Conservation (phyloP, 202 grass and related monocot genomes). For the Zizania palustris region DNA sequence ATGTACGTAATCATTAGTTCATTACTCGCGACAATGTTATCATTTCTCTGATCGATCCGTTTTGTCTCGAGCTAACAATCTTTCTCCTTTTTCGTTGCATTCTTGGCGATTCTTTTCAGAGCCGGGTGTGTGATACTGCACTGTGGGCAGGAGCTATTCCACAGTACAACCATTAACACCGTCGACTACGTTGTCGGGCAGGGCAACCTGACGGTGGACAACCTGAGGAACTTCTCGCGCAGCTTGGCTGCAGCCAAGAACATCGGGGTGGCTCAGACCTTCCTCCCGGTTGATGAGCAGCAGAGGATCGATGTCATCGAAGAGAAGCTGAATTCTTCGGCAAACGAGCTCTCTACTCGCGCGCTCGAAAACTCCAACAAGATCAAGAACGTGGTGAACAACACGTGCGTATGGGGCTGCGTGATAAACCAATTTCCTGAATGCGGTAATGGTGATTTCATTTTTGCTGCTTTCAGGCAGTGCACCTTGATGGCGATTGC, state of each 20-base stretch:
- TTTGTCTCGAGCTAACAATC: neutral
- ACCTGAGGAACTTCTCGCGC: conserved; percentile 69
- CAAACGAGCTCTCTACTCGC: conserved; percentile 45
- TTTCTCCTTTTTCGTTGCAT: neutral
- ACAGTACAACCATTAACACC: conserved; percentile 54
- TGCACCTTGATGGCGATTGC: conserved; percentile 48
- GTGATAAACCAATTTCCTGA: neutral
- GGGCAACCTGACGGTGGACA: conserved; percentile 67
- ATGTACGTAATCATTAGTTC: conserved; percentile 59
- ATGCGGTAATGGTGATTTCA: neutral
- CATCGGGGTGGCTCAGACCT: conserved; percentile 60
- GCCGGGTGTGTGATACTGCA: conserved; percentile 60
- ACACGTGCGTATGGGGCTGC: conserved; percentile 48
- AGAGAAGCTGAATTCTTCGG: conserved; percentile 59
- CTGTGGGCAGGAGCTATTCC: conserved; percentile 54
- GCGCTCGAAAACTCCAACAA: conserved; percentile 53
- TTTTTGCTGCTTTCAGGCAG: conserved; percentile 43
- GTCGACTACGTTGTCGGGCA: conserved; percentile 69
- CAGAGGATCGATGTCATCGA: conserved; percentile 60
- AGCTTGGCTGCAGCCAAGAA: conserved; percentile 66
- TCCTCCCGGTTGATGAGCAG: conserved; percentile 61
- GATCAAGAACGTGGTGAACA: conserved; percentile 53
- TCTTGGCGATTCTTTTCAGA: conserved; percentile 27
- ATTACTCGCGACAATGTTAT: no score
- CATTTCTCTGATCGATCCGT: neutral